Base-by-base conservation (phyloP, 345 rosid genomes). In the Boechera retrofracta region DNA sequence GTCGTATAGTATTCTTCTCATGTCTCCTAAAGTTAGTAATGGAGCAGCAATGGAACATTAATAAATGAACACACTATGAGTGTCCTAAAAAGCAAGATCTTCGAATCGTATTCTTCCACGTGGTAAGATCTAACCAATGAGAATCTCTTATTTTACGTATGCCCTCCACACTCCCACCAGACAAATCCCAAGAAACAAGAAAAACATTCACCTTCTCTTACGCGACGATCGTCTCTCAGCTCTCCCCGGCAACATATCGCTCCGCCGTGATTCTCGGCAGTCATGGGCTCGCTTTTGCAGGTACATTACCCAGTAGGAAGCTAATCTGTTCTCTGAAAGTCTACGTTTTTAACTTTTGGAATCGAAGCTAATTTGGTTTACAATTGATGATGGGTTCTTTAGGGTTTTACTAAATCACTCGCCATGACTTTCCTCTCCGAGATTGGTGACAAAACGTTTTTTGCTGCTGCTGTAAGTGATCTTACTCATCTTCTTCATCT, bases 371-470 rank as follows among this genome's bases (percentile, higher is more conserved):
- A 72, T 49, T 21, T 21, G 24, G 24, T 21, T 21, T 21, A 21
- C 24, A 21, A 21, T 21, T 21, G 24, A 21, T 61, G 39, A 31
- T 33, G 53, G 58, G 21, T 69, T 21, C 24, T 67, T 28, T 79
- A 93, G 96, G 98, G 96, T 35, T 94, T 91, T 77, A 85, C 90
- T 63, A 94, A 94, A 86, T 94, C 98, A 5, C 88, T 91, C 39
- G 97, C 94, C 44, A 91, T 94, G 96, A 94, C 97, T 36, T 88
- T 91, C 57, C 83, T 91, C 16, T 94, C 98, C 8, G 97, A 94
- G 88, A 89, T 94, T 74, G 98, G 97, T 36, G 98, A 94, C 83
- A 94, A 91, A 87, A 94, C 98, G 48, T 94, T 94, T 62, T 87
- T 94, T 69, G 94, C 98, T 35, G 98, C 98, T 13, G 98, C 98